phyloP scores from a whole-genome alignment of 2,329 filamentous ascomycete species.

The Didymella arachidicola region DNA sequence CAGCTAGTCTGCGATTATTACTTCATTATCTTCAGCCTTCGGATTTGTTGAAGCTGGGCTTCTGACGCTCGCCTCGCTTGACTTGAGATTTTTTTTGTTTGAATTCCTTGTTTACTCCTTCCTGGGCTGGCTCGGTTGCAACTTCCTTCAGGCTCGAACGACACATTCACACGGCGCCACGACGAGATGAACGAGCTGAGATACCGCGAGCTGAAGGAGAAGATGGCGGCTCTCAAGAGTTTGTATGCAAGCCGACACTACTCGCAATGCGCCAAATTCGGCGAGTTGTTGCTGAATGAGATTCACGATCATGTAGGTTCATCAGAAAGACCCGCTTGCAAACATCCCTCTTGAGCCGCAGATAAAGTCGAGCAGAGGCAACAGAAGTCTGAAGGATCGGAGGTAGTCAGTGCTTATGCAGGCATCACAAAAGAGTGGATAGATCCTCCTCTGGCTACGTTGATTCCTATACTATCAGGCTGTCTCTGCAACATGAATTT shows the following conservation, averaged over 20 bases:
- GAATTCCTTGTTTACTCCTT: background rate
- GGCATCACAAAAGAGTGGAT: too few relatives aligned
- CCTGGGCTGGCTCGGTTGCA: background rate
- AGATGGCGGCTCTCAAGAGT: constrained; percentile 40
- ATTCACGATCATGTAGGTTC: constrained; percentile 33
- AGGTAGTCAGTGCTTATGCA: background rate
- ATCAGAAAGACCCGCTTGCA: background rate
- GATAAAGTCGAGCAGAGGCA: background rate
- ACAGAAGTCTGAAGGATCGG: too few relatives aligned
- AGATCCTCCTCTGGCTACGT: too few relatives aligned
- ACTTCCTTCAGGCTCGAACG: background rate
- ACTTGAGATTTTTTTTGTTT: background rate
- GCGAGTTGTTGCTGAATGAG: constrained; percentile 35
- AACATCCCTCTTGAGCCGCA: background rate
- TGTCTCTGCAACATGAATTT: too few relatives aligned
- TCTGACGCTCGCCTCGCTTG: background rate
- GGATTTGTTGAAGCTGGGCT: constrained; percentile 10
- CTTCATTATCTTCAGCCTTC: constrained; percentile 19
- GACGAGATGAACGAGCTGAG: constrained; percentile 15
- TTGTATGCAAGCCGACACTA: constrained; percentile 48
- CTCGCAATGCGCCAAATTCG: constrained; percentile 44
- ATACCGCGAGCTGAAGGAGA: constrained; percentile 34
- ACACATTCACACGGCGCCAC: background rate
- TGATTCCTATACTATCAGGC: too few relatives aligned
- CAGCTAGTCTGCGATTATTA: constrained; percentile 17